A percentile compares a stretch with the other conserved stretches of the same genome.
Evolutionary conservation across 2,329 filamentous ascomycete genomes (phyloP).

Genomic region (Trichocomaceae sp.): DNA sequence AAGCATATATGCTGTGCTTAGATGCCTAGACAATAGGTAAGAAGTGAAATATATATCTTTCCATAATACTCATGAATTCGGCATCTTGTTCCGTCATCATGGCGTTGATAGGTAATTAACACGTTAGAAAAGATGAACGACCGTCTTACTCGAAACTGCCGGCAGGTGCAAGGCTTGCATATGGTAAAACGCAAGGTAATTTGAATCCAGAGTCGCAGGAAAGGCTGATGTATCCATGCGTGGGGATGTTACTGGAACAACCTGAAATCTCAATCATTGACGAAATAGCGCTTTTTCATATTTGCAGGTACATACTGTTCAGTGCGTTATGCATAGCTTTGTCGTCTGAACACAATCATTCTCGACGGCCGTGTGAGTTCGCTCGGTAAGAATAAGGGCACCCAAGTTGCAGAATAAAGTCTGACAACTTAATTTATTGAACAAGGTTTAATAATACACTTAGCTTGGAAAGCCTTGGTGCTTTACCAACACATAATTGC

Average conservation of each 20-base stretch:
- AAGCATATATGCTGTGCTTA: neutral
- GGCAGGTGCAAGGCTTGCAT: neutral
- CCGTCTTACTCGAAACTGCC: neutral
- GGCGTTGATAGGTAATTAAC: neutral
- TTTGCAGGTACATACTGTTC: neutral
- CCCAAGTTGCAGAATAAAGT: constrained; percentile 1
- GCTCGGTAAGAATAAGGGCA: neutral
- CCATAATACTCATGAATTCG: neutral
- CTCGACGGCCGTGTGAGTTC: neutral
- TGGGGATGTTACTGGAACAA: neutral
- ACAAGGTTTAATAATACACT: neutral
- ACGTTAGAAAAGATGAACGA: neutral
- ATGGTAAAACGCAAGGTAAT: constrained; percentile 5
- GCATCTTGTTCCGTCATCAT: neutral
- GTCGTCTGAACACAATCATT: neutral
- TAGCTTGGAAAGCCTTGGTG: neutral
- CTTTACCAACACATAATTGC: neutral
- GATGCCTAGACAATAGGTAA: too few species aligned
- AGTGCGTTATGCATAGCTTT: neutral
- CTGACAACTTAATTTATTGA: neutral
- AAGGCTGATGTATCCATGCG: neutral
- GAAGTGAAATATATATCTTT: too few species aligned
- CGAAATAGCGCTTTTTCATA: constrained; percentile 1
- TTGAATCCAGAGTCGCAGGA: neutral
- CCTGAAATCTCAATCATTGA: neutral